phyloP scores from a whole-genome alignment of 1,139 yeast species.

The Geotrichum bryndzae region DNA sequence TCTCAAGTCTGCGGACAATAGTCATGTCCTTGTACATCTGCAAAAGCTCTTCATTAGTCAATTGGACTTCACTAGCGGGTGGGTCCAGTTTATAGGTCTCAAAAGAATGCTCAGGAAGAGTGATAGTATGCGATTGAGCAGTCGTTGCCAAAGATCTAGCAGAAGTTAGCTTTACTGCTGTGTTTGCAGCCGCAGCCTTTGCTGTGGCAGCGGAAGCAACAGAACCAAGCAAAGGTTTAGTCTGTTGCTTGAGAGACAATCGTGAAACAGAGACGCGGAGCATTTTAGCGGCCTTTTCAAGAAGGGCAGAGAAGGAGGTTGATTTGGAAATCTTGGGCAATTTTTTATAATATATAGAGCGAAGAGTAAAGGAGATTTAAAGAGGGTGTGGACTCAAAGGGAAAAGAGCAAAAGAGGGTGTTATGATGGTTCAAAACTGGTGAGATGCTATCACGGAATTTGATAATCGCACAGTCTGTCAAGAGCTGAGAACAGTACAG shows the following conservation, averaged over 20 bases:
- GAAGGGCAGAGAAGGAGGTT: background rate
- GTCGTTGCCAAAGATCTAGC: constrained; percentile 14
- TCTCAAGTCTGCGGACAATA: constrained; percentile 90
- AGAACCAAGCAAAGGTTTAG: background rate
- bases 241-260: background rate
- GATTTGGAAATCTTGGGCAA: background rate
- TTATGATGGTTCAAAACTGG: background rate
- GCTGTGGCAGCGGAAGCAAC: constrained; percentile 2
- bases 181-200: constrained; percentile 25
- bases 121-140: constrained; percentile 26
- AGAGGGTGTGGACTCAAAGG: background rate
- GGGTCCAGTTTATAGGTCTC: constrained; percentile 71
- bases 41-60: constrained; percentile 72
- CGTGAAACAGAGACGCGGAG: constrained; percentile 9
- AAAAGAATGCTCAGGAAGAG: constrained; percentile 75
- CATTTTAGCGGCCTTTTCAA: constrained; percentile 3
- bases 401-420: background rate
- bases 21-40: constrained; percentile 97
- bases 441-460: background rate
- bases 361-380: background rate
- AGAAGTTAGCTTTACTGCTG: constrained; percentile 74
- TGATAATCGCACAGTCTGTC: background rate
- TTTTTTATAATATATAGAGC: background rate
- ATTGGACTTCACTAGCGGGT: constrained; percentile 66
- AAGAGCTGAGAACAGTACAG: background rate